A percentile compares a stretch with the other conserved stretches of the same genome.
phyloP scores from a whole-genome alignment of 2,329 filamentous ascomycete species.

The Paecilomyces sp. region DNA sequence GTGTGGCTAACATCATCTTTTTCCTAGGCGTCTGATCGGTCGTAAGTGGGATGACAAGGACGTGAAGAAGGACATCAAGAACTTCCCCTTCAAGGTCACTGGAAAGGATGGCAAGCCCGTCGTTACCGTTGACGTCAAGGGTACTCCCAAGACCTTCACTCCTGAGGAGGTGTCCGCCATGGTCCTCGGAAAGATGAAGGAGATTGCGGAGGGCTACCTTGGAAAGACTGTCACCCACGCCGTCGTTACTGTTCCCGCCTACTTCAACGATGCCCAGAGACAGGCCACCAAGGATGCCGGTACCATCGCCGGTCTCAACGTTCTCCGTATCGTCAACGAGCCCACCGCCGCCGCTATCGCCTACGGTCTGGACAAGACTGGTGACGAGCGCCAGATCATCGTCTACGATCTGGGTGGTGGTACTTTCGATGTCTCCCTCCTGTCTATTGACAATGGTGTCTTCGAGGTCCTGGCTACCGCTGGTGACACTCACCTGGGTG shows the following conservation, averaged over 20 bases:
- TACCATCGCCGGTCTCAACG: constrained; percentile 84
- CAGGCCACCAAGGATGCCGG: constrained; percentile 96
- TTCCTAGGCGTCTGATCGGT: constrained; percentile 67
- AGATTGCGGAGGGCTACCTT: constrained; percentile 56
- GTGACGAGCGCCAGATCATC: constrained; percentile 78
- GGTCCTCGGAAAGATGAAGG: constrained; percentile 62
- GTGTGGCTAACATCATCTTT: neutral
- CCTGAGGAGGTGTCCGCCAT: constrained; percentile 62
- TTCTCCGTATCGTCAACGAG: constrained; percentile 94
- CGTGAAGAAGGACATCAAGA: constrained; percentile 89
- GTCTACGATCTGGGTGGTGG: constrained; percentile 92
- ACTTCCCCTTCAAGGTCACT: constrained; percentile 94
- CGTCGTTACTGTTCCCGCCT: constrained; percentile 88
- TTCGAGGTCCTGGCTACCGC: constrained; percentile 93
- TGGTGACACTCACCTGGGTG: constrained; percentile 95
- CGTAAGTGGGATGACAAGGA: constrained; percentile 79
- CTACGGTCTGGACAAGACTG: constrained; percentile 84
- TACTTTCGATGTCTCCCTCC: constrained; percentile 90
- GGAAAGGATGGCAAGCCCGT: constrained; percentile 85
- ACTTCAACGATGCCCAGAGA: constrained; percentile 98
- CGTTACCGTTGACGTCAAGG: constrained; percentile 61
- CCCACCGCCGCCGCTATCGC: constrained; percentile 92
- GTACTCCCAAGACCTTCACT: constrained; percentile 54
- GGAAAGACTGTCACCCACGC: constrained; percentile 56
- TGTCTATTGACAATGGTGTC: constrained; percentile 84